Conservation (phyloP, 805 yeast genomes). For the Maudiozyma serrabonitensis region DNA sequence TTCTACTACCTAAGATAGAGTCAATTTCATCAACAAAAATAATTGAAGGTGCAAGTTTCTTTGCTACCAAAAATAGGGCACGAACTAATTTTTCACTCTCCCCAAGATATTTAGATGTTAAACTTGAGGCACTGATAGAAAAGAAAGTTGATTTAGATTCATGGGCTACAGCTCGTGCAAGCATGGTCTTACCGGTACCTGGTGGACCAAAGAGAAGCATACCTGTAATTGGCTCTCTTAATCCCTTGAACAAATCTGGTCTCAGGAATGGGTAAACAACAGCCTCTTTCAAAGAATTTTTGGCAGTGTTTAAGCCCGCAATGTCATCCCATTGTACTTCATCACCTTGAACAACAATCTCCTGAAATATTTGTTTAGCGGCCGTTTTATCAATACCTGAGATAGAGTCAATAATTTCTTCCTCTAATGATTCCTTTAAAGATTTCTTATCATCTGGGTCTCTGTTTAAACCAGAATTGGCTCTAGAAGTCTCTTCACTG, state of each 20-base stretch:
- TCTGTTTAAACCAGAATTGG: conserved; percentile 1
- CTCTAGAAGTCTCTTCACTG: background rate
- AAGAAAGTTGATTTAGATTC: conserved; percentile 91
- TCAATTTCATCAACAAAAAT: conserved; percentile 96
- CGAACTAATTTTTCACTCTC: conserved; percentile 90
- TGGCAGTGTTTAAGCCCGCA: conserved; percentile 86
- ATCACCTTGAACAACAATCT: conserved; percentile 82
- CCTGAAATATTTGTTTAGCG: conserved; percentile 77
- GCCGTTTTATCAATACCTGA: conserved; percentile 70
- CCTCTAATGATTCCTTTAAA: conserved; percentile 5
- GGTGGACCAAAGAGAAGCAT: conserved; percentile 96
- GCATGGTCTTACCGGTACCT: conserved; percentile 98
- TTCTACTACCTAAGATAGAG: conserved; percentile 71
- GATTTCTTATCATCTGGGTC: background rate
- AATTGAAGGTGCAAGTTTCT: conserved; percentile 80
- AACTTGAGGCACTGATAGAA: conserved; percentile 80
- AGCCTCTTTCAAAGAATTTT: conserved; percentile 80
- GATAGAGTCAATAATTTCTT: conserved; percentile 27
- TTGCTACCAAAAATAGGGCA: conserved; percentile 78
- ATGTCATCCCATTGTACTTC: conserved; percentile 92
- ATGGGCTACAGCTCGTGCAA: conserved; percentile 92
- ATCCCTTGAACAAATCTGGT: conserved; percentile 84
- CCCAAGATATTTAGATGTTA: conserved; percentile 81
- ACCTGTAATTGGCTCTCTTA: conserved; percentile 93
- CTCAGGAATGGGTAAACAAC: conserved; percentile 92